Evolutionary conservation across 306 rosid genomes (phyloP).

Genomic region (Medicago lupulina): DNA sequence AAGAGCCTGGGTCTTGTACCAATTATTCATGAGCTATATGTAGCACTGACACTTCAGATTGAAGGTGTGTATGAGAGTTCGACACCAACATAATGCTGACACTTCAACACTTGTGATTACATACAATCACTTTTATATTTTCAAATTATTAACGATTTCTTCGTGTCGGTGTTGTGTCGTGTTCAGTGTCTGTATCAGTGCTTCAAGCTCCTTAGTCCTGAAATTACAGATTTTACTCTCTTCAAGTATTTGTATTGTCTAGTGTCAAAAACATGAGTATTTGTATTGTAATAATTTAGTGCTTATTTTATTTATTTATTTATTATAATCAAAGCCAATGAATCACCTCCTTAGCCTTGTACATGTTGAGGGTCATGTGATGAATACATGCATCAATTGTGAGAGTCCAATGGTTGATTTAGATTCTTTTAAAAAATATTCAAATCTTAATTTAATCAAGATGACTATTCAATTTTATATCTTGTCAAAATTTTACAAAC

Average conservation of each 20-base stretch:
- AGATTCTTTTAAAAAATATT: no score
- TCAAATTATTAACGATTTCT: not conserved
- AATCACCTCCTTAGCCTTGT: no score
- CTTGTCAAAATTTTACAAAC: no score
- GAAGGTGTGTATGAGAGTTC: not conserved
- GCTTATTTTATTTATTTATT: no score
- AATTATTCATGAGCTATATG: conserved; percentile 25
- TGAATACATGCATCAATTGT: no score
- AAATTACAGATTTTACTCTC: not conserved
- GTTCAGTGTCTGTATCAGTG: not conserved
- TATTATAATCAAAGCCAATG: no score
- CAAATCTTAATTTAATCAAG: no score
- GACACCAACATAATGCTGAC: not conserved
- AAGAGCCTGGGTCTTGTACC: conserved; percentile 54
- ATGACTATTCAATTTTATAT: no score
- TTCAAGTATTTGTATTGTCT: not conserved
- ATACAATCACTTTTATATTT: not conserved
- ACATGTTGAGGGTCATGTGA: no score
- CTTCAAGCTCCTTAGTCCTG: not conserved
- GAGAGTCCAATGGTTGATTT: no score
- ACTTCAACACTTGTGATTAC: not conserved
- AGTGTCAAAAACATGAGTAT: no score
- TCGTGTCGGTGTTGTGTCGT: not conserved
- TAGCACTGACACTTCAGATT: not conserved
- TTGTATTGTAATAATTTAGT: no score